These are phyloP conservation scores for Mitragyna speciosa DNA, from an alignment of 257 asterid genomes.

Conservation along the genomic window DNA sequence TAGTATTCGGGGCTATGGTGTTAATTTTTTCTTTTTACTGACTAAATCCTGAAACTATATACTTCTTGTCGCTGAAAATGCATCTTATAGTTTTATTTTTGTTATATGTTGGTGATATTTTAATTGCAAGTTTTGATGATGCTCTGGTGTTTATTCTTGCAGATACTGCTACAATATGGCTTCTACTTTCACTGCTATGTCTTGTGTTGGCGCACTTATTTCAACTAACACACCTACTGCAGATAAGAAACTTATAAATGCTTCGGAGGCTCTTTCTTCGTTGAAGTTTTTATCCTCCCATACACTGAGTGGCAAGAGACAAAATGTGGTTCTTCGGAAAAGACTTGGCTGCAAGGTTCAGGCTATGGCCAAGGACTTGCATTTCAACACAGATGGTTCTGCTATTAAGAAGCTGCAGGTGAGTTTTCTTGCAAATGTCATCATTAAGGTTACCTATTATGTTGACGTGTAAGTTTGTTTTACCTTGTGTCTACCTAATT, in stretches of 20 bases:
- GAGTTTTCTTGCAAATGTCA: neutral
- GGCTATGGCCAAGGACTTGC: slow-evolving; percentile 37
- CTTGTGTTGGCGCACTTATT: slow-evolving; percentile 27
- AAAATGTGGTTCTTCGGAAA: slow-evolving; percentile 25
- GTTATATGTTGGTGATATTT: neutral
- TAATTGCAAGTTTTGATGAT: neutral
- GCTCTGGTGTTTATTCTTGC: neutral
- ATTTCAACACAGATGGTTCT: slow-evolving; percentile 39
- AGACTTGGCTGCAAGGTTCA: slow-evolving; percentile 20
- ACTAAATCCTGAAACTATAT: neutral
- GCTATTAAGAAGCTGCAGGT: slow-evolving; percentile 38
- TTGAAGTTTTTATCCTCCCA: slow-evolving; percentile 27
- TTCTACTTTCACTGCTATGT: slow-evolving; percentile 29
- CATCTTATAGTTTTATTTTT: neutral
- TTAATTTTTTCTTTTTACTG: neutral
- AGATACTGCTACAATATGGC: slow-evolving; percentile 22
- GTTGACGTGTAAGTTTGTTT: neutral
- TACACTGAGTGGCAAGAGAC: slow-evolving; percentile 20
- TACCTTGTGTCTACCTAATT: neutral
- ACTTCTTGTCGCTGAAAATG: neutral
- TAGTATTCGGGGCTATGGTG: neutral
- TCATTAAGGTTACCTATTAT: neutral
- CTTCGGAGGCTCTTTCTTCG: slow-evolving; percentile 27
- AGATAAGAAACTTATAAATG: slow-evolving; percentile 21
- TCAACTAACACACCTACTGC: slow-evolving; percentile 1